A percentile compares a stretch with the other conserved stretches of the same genome.
phyloP scores from a whole-genome alignment of 495 filamentous ascomycete species.

The Sabuloglossum arenarium region DNA sequence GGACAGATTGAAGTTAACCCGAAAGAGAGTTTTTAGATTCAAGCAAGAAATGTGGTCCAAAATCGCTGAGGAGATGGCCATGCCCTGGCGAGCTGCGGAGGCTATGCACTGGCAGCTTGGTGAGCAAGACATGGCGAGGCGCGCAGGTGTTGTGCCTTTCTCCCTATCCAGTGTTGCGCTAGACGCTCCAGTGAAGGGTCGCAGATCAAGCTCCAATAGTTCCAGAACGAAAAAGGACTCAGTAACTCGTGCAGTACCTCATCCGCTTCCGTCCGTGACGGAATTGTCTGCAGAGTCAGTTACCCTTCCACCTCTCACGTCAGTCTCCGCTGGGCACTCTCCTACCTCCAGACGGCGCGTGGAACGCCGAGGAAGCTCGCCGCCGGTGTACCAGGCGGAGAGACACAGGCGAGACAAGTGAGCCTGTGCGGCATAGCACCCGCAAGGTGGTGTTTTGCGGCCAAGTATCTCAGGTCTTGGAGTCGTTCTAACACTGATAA shows the following conservation, averaged over 20 bases:
- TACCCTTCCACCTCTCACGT: not conserved
- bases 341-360: not conserved
- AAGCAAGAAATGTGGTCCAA: conserved; percentile 95
- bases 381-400: not conserved
- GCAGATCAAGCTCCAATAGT: conserved; percentile 25
- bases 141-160: conserved; percentile 70
- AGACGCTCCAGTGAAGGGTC: conserved; percentile 28
- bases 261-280: not conserved
- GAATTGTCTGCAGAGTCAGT: not conserved
- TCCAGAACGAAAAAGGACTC: conserved; percentile 20
- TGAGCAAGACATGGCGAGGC: conserved; percentile 76
- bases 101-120: conserved; percentile 97
- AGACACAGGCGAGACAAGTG: not conserved
- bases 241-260: not conserved
- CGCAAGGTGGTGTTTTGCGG: too few relatives aligned
- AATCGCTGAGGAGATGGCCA: conserved; percentile 82
- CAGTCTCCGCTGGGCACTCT: not conserved
- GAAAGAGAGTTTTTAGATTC: conserved; percentile 36
- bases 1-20: too few relatives aligned
- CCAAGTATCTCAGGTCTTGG: too few relatives aligned
- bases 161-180: conserved; percentile 39
- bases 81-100: conserved; percentile 90
- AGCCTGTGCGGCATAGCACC: too few relatives aligned
- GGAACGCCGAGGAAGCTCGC: not conserved
- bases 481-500: too few relatives aligned